These are phyloP conservation scores for Picochlorum sp. DNA, from an alignment of 139 green algal genomes.

Conservation along the genomic window DNA sequence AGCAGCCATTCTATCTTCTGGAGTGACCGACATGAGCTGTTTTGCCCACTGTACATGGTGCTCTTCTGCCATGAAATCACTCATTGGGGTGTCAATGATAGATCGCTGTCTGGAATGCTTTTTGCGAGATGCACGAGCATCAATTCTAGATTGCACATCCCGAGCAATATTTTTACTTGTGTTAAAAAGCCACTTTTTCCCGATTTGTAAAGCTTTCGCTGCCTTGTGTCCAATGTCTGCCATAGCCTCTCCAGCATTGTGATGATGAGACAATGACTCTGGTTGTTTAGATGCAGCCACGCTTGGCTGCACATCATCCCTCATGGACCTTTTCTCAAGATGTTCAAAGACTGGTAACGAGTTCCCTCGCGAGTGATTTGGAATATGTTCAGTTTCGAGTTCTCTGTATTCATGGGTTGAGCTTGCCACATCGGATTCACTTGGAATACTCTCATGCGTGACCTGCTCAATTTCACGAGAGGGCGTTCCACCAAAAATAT, in stretches of 20 bases:
- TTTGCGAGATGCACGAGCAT: neutral
- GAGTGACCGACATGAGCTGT: slow-evolving; percentile 21
- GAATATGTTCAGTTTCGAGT: neutral
- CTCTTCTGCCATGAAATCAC: neutral
- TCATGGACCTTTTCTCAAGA: neutral
- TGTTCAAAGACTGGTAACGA: neutral
- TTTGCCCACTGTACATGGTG: slow-evolving; percentile 35
- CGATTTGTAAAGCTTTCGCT: slow-evolving; percentile 18
- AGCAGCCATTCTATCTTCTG: slow-evolving; percentile 9
- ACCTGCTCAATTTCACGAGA: neutral
- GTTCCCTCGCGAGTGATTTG: neutral
- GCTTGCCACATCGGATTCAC: neutral
- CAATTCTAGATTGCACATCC: slow-evolving; percentile 20
- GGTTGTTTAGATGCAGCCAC: neutral
- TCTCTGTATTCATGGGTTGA: neutral
- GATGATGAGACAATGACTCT: neutral
- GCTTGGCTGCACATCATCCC: neutral
- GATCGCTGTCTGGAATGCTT: neutral
- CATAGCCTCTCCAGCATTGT: slow-evolving; percentile 2
- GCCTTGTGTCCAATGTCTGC: slow-evolving; percentile 18
- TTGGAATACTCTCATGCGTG: neutral
- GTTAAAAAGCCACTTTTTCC: slow-evolving; percentile 27
- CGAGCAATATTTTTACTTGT: slow-evolving; percentile 25
- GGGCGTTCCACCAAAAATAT: slow-evolving; percentile 21
- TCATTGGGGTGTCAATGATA: neutral